Evolutionary conservation across 2,329 filamentous ascomycete species (phyloP).

Genomic region (Arthrinium puccinioides): DNA sequence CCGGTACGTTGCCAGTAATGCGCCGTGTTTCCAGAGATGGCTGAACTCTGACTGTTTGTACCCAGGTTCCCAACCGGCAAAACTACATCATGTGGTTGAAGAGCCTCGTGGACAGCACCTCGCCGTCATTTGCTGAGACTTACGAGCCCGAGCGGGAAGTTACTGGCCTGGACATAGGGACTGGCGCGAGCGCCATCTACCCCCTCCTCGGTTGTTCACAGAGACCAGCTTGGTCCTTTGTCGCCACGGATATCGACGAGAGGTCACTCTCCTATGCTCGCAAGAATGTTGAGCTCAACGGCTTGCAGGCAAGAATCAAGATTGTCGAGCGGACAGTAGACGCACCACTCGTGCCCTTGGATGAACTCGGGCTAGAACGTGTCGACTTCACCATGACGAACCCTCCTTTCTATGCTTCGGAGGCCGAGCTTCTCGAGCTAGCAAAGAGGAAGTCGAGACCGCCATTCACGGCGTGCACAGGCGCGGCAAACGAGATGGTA

Average conservation of each 20-base stretch:
- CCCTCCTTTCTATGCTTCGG: constrained; percentile 84
- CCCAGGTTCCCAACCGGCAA: constrained; percentile 60
- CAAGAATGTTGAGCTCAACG: constrained; percentile 61
- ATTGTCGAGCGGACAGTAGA: constrained; percentile 47
- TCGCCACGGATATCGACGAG: constrained; percentile 73
- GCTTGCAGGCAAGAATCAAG: constrained; percentile 54
- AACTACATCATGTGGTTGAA: constrained; percentile 92
- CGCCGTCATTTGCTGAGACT: constrained; percentile 35
- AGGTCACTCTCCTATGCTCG: constrained; percentile 60
- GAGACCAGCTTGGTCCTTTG: constrained; percentile 62
- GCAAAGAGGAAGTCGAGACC: constrained; percentile 59
- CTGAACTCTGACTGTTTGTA: constrained; percentile 1
- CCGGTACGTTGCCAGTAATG: constrained; percentile 42
- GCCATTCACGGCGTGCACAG: constrained; percentile 69
- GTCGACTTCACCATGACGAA: constrained; percentile 91
- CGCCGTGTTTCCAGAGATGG: neutral
- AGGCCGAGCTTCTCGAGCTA: constrained; percentile 58
- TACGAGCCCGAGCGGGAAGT: constrained; percentile 40
- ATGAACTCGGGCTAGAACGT: constrained; percentile 37
- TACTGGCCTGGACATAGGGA: constrained; percentile 76
- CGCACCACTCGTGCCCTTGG: constrained; percentile 56
- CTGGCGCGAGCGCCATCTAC: constrained; percentile 88
- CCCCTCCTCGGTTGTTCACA: constrained; percentile 70
- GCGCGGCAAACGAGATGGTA: constrained; percentile 79
- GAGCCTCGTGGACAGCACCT: constrained; percentile 65